These are phyloP conservation scores for Pyricularia sp. DNA, from an alignment of 2,329 filamentous ascomycete genomes.

Conservation along the genomic window DNA sequence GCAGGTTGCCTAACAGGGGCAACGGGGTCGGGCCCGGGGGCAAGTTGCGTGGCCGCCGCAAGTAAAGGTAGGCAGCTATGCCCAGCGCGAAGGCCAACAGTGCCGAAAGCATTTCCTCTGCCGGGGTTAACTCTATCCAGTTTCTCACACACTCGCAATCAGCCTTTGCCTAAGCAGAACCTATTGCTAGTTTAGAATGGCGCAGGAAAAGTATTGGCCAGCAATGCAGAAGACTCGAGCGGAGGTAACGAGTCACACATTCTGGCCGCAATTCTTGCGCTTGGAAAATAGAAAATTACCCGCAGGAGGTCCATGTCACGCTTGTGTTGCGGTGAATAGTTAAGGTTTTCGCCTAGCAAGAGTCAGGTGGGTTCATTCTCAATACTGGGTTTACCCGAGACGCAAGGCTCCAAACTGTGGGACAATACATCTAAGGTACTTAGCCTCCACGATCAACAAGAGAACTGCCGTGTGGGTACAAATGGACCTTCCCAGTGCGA, in stretches of 20 bases:
- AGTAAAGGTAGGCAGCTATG: not conserved
- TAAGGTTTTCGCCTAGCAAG: not conserved
- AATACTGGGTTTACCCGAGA: not conserved
- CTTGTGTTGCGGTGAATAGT: not conserved
- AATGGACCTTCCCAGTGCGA: too few species aligned
- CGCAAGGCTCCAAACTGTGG: not conserved
- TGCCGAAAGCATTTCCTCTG: not conserved
- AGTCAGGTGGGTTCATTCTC: too few species aligned
- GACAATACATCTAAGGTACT: not conserved
- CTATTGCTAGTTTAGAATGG: too few species aligned
- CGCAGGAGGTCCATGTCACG: not conserved
- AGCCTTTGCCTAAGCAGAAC: not conserved
- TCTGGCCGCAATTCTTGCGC: not conserved
- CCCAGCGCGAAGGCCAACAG: not conserved
- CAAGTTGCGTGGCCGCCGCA: not conserved
- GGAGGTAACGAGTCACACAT: not conserved
- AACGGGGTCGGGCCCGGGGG: constrained; percentile 40
- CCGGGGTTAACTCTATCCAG: too few species aligned
- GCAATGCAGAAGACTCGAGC: too few species aligned
- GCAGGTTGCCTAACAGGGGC: constrained; percentile 39
- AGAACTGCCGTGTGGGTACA: too few species aligned
- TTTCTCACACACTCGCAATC: not conserved
- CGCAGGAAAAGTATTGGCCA: too few species aligned
- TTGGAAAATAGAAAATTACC: not conserved
- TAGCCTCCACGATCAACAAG: not conserved